These are phyloP conservation scores for Drechslera avenae DNA, from an alignment of 2,329 filamentous ascomycete species.

Conservation along the genomic window DNA sequence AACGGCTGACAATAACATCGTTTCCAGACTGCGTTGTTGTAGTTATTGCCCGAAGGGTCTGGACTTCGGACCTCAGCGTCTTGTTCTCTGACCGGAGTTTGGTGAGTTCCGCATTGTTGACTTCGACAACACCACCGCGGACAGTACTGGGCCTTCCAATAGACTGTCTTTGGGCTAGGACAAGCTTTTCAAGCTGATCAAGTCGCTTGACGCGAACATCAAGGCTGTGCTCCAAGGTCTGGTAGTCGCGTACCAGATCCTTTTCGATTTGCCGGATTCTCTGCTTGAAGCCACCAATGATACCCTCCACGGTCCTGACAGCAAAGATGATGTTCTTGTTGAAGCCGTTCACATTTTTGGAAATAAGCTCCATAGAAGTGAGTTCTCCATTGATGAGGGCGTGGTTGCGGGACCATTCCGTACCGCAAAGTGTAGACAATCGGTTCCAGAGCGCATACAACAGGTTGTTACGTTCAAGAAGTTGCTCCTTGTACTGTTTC, in stretches of 20 bases:
- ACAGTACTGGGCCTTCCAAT: slow-evolving; percentile 47
- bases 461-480: slow-evolving; percentile 86
- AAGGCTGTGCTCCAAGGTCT: slow-evolving; percentile 79
- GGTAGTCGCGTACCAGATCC: slow-evolving; percentile 89
- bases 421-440: slow-evolving; percentile 81
- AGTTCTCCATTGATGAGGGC: slow-evolving; percentile 86
- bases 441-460: slow-evolving; percentile 89
- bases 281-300: slow-evolving; percentile 76
- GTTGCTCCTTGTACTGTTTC: slow-evolving; percentile 80
- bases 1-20: slow-evolving; percentile 31
- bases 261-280: slow-evolving; percentile 86
- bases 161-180: slow-evolving; percentile 53
- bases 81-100: slow-evolving; percentile 66
- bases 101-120: slow-evolving; percentile 58
- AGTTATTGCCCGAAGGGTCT: slow-evolving; percentile 64
- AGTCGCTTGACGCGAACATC: slow-evolving; percentile 82
- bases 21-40: slow-evolving; percentile 31
- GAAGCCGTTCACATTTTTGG: slow-evolving; percentile 84
- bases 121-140: slow-evolving; percentile 48
- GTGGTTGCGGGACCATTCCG: slow-evolving; percentile 90
- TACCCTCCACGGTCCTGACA: slow-evolving; percentile 82
- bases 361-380: slow-evolving; percentile 83
- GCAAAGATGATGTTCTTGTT: slow-evolving; percentile 86
- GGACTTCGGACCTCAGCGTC: slow-evolving; percentile 64
- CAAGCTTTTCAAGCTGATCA: slow-evolving; percentile 81